A percentile compares a stretch with the other conserved stretches of the same genome.
Evolutionary conservation across 257 asterid species (phyloP).

Genomic region (Nicotiana otophora): DNA sequence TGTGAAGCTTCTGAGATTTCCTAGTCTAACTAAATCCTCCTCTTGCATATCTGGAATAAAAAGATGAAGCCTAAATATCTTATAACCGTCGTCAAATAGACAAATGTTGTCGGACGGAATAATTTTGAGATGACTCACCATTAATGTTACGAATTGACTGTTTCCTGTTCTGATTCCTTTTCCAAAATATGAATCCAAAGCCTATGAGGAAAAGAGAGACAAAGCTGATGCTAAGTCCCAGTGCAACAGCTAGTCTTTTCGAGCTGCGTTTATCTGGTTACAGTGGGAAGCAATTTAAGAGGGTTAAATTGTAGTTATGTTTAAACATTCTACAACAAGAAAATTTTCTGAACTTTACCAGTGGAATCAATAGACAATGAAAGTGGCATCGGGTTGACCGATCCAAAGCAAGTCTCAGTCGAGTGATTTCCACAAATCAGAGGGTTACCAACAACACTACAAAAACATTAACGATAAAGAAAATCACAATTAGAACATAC

Average conservation of each 20-base stretch:
- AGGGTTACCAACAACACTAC: constrained; percentile 78
- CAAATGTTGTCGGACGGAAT: background rate
- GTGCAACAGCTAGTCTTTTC: constrained; percentile 58
- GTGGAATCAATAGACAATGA: constrained; percentile 33
- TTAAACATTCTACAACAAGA: background rate
- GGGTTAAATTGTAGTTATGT: background rate
- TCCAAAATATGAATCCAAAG: constrained; percentile 45
- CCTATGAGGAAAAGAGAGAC: constrained; percentile 25
- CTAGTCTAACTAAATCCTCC: constrained; percentile 59
- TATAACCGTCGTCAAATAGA: background rate
- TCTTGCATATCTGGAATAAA: constrained; percentile 57
- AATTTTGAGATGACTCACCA: constrained; percentile 29
- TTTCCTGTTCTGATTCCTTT: constrained; percentile 38
- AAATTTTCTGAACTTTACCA: background rate
- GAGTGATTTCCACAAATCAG: constrained; percentile 68
- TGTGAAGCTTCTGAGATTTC: constrained; percentile 67
- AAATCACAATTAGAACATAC: background rate
- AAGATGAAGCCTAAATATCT: background rate
- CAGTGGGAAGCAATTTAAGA: background rate
- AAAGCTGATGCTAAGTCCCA: constrained; percentile 64
- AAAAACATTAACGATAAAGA: background rate
- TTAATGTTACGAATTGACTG: constrained; percentile 54
- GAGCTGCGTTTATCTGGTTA: constrained; percentile 45
- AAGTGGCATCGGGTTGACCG: constrained; percentile 45
- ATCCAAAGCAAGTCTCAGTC: constrained; percentile 57